Conservation (phyloP, 768 basidiomycete species). For the Amanita fuliginea region DNA sequence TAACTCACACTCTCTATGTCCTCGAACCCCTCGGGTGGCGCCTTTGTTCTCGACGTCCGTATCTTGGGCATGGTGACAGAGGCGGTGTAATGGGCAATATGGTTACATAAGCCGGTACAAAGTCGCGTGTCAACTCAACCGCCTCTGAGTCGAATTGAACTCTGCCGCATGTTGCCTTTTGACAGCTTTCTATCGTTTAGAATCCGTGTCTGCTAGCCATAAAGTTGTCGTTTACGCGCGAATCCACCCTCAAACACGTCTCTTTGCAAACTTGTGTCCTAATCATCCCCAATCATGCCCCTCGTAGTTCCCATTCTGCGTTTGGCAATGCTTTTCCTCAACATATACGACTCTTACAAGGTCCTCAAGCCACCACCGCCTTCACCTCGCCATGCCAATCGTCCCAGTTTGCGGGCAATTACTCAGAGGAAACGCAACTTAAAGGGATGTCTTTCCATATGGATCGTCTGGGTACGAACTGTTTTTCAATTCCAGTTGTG, state of each 20-base stretch:
- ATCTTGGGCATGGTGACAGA: conserved; percentile 67
- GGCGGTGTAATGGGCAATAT: neutral
- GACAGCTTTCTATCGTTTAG: neutral
- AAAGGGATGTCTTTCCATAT: conserved; percentile 76
- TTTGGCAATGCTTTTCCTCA: conserved; percentile 60
- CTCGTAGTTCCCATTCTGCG: conserved; percentile 59
- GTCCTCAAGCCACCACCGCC: conserved; percentile 58
- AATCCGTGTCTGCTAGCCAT: neutral
- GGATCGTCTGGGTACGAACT: conserved; percentile 71
- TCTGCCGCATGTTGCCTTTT: neutral
- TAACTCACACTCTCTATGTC: conserved; percentile 65
- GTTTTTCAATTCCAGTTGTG: neutral
- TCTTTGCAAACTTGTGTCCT: neutral
- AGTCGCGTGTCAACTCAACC: neutral
- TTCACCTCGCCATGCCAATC: conserved; percentile 41
- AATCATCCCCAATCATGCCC: conserved; percentile 36
- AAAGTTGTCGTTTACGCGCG: neutral
- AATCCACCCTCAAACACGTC: neutral
- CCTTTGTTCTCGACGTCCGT: conserved; percentile 84
- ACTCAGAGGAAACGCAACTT: conserved; percentile 74
- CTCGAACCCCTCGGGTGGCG: conserved; percentile 91
- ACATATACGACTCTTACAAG: conserved; percentile 81
- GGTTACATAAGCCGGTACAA: conserved; percentile 12
- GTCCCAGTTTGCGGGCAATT: conserved; percentile 54
- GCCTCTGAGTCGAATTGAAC: neutral